Base-by-base conservation (phyloP, 2,329 filamentous ascomycete species). In the Cladosporium sp. region DNA sequence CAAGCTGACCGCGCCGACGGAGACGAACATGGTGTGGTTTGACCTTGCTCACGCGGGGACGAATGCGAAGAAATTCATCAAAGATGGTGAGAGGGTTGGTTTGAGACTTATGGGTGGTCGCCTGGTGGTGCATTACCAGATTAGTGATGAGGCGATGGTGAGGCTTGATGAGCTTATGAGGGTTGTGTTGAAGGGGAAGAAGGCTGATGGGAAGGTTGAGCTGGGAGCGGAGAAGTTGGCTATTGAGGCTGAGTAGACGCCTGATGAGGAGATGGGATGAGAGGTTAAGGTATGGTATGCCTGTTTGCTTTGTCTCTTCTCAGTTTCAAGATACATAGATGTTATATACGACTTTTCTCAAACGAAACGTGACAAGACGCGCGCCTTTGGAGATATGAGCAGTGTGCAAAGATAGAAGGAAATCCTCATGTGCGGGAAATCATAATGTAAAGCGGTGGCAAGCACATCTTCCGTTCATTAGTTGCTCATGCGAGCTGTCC, bases 1-100 rank as follows among this genome's bases (percentile, higher is more conserved):
- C 1, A 80, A 78, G 67, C 69, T 89, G 50, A 68, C 76, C 16
- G 75, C 84, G 52, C 84, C 86, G 0, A 84, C 86, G 1, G 84
- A 95, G 63, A 94, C 89, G n/a, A 95, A 95, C 69, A 94, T 95
- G 87, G 81, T 88, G 29, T 95, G 88, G 88, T 62, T 94, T 51
- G 84, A 94, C 65, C 71, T 93, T 13, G 77, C 81, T 25, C 76
- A 77, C 1, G 78, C 79, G 9, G 78, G 79, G 0, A 65, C 84
- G 27, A 69, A 72, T 3, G 64, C 64, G 4, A 73, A 78, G 45
- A 72, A 77, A 35, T 78, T 83, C 53, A 74, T 78, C 8, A 71
- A 74, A 50, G 66, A 78, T 32, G 82, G 75, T 2, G 68, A 78
- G 54, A 74, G 78, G 58, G 74, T 78, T 49, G 83, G 83, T 0